Evolutionary conservation across 768 basidiomycete genomes (phyloP).

Genomic region (Multifurca ochricompacta): DNA sequence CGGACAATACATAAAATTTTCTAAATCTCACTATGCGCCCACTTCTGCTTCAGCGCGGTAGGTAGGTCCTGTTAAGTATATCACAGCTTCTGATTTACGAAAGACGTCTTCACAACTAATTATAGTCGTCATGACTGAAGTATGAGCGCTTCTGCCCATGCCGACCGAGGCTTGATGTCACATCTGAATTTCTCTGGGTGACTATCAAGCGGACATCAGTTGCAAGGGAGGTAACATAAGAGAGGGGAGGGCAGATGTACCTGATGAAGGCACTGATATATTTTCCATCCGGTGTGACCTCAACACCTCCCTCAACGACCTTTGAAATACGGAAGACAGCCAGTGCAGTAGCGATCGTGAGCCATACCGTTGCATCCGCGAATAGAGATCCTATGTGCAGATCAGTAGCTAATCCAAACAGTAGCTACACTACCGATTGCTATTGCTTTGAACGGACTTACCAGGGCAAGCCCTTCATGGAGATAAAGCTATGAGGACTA

Average conservation of each 20-base stretch:
- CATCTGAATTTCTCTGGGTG: neutral
- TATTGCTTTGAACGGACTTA: no score
- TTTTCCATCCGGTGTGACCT: neutral
- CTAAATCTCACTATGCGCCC: no score
- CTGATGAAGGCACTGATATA: neutral
- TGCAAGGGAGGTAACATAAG: no score
- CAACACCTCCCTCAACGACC: neutral
- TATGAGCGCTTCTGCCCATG: neutral
- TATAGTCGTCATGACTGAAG: neutral
- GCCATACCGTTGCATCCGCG: slow-evolving; percentile 7
- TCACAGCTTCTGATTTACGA: no score
- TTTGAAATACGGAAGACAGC: slow-evolving; percentile 1
- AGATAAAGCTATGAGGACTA: neutral
- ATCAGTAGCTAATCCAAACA: neutral
- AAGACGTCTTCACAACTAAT: no score
- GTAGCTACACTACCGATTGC: no score
- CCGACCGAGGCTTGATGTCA: neutral
- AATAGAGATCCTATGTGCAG: neutral
- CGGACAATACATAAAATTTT: no score
- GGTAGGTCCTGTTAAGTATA: no score
- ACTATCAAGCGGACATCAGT: neutral
- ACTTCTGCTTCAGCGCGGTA: no score
- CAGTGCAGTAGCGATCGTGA: slow-evolving; percentile 5
- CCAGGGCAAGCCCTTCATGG: slow-evolving; percentile 5
- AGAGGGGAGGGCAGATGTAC: neutral